phyloP scores from a whole-genome alignment of 2,329 filamentous ascomycete genomes.

The Sodiomyces alkalinus region DNA sequence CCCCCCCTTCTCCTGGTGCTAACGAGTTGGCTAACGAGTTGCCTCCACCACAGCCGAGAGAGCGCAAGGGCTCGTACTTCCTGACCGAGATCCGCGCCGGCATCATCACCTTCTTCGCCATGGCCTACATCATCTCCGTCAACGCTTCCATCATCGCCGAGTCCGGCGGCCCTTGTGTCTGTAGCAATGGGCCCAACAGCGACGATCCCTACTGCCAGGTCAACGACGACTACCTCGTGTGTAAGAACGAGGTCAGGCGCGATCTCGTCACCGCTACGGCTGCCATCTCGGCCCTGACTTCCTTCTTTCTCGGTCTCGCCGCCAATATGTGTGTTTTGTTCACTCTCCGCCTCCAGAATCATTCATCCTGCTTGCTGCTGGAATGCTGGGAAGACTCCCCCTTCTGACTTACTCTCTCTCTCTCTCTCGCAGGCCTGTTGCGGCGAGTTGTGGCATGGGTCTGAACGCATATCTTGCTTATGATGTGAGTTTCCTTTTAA shows the following conservation, averaged over 20 bases:
- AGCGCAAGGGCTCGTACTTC: conserved; percentile 63
- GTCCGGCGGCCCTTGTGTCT: conserved; percentile 63
- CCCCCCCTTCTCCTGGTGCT: too few relatives aligned
- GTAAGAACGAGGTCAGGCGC: conserved; percentile 48
- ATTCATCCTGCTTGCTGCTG: too few relatives aligned
- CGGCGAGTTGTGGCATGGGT: conserved; percentile 32
- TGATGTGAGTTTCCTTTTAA: conserved; percentile 27
- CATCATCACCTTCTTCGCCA: conserved; percentile 62
- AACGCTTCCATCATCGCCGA: conserved; percentile 42
- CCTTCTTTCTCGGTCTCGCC: conserved; percentile 72
- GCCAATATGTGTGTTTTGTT: conserved; percentile 54
- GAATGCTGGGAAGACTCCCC: too few relatives aligned
- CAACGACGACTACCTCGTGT: conserved; percentile 48
- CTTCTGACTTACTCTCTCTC: conserved; percentile 1
- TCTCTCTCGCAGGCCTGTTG: conserved; percentile 15
- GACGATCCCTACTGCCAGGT: conserved; percentile 35
- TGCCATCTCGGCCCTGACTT: conserved; percentile 62
- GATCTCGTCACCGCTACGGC: conserved; percentile 77
- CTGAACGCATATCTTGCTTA: conserved; percentile 82
- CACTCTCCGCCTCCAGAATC: not conserved
- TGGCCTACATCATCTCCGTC: conserved; percentile 39
- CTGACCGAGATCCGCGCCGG: conserved; percentile 75
- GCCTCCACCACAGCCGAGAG: conserved; percentile 37
- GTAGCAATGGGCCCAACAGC: conserved; percentile 26
- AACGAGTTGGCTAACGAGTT: too few relatives aligned